phyloP scores from a whole-genome alignment of 1,139 yeast genomes.

The Scheffersomyces illinoinensis region DNA sequence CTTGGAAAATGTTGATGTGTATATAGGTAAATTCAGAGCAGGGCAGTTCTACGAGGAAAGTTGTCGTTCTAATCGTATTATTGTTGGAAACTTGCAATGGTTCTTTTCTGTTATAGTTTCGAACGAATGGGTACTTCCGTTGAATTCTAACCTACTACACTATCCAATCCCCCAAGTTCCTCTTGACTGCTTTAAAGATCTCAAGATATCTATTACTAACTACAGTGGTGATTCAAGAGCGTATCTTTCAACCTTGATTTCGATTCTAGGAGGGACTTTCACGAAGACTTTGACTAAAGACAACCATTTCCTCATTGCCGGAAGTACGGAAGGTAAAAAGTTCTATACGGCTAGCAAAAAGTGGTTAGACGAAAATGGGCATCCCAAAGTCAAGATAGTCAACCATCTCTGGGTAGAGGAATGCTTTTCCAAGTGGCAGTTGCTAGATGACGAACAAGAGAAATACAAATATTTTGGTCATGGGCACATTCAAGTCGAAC shows the following conservation, averaged over 20 bases:
- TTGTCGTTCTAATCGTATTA: conserved; percentile 23
- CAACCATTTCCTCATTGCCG: conserved; percentile 74
- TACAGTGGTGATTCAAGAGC: conserved; percentile 82
- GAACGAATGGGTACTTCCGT: conserved; percentile 59
- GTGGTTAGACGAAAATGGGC: conserved; percentile 37
- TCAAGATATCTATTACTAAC: conserved; percentile 69
- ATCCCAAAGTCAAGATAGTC: conserved; percentile 51
- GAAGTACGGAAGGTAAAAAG: conserved; percentile 70
- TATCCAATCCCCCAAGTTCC: conserved; percentile 66
- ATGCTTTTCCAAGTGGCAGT: conserved; percentile 60
- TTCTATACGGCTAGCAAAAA: conserved; percentile 69
- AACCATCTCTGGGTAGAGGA: conserved; percentile 94
- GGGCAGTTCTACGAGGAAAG: conserved; percentile 50
- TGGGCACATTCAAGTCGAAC: conserved; percentile 34
- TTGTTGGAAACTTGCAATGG: conserved; percentile 76
- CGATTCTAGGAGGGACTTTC: conserved; percentile 73
- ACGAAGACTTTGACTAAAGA: conserved; percentile 66
- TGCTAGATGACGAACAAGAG: conserved; percentile 43
- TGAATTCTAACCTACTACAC: conserved; percentile 56
- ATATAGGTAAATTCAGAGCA: conserved; percentile 61
- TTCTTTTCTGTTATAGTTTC: conserved; percentile 62
- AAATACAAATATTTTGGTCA: conserved; percentile 51
- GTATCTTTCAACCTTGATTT: conserved; percentile 66
- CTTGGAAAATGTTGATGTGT: conserved; percentile 48
- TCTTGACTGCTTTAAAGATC: conserved; percentile 51